Evolutionary conservation across 176 grass and related monocot species (phyloP), one percentile per base, ranked within the genome.

Genomic region (Bromus sterilis): DNA sequence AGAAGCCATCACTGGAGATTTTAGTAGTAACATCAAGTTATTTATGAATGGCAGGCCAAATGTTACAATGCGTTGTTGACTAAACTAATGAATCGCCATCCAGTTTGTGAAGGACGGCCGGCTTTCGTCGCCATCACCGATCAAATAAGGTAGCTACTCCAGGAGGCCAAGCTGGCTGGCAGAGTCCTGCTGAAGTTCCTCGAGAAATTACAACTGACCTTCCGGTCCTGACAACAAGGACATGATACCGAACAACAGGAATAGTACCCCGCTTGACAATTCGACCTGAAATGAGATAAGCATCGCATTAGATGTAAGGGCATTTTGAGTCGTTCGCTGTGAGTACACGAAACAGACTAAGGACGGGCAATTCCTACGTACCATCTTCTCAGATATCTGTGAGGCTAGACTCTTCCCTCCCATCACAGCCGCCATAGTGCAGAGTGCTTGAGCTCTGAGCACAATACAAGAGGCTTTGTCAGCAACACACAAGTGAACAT

Each of bases 361-460:
- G 49, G 34, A 51, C 25, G n/a, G 51, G 11, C 25, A 0, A 36
- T 83, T 74, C 78, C 36, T 76, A 36, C 35, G 7, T 36, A 99
- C 97, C 97, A 94, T 99, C 70, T 90, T 96, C 78, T 99, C 97
- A 34, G 97, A 99, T 96, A 99, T 99, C 86, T 96, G 93, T 0
- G 97, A 90, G 46, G 97, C 97, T 67, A 99, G 82, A 83, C 91
- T 94, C 81, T 99, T 99, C 59, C 97, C 97, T 24, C 97, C 97
- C 35, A 96, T 66, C 66, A 99, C 97, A 67, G 97, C 97, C 71
- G 93, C 93, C 9, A 93, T 90, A 53, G 97, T 99, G 87, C 97
- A 99, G 72, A 99, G 83, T 87, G 93, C 93, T 90, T 99, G 97
- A 3, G 82, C 97, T 40, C 97, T 96, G 46, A 41, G 68, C 75